Evolutionary conservation across 805 yeast genomes (phyloP), one percentile per base, ranked within the genome.

Genomic region (Nakazawaea ishiwadae): DNA sequence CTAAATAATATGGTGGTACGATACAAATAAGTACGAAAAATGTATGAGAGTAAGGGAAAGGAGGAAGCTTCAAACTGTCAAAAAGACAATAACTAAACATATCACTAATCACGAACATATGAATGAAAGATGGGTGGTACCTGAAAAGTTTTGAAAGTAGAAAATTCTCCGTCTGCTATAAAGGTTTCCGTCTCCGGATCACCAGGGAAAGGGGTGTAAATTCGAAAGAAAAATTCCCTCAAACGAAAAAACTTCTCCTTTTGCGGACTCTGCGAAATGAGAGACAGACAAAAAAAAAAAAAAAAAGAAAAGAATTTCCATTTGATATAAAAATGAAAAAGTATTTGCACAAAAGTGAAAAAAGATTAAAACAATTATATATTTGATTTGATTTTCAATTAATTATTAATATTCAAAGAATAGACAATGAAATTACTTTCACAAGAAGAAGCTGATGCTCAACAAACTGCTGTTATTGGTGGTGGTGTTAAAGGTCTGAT

Each of bases 351-450:
- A n/a, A 10, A n/a, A n/a, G 15, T 11, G 12, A n/a, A 28, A 8
- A 23, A 23, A n/a, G n/a, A 23, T 23, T 23, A 11, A 11, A 8
- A 23, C 11, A 23, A 23, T 8, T 28, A 28, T 28, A 28, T 28
- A 28, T 10, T 10, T 28, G 15, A 6, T 28, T 28, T 11, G 31
- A n/a, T 11, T 28, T 28, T 7, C 11, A 11, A 11, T 23, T 23
- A 8, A 11, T 23, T 23, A 23, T 8, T 23, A 11, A 23, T 23
- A 23, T 23, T 8, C 7, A 23, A 23, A 23, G 10, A 23, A n/a
- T n/a, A n/a, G n/a, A n/a, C n/a, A n/a, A 84, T 84, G 93, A 84
- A 84, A 71, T 62, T 84, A 47, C 66, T 80, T 34, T 65, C 81
- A 23, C 68, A 72, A 45, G 85, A 81, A 58, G 90, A 84, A 64